Evolutionary conservation across 176 grass and related monocot species (phyloP).

Genomic region (Puya raimondii): DNA sequence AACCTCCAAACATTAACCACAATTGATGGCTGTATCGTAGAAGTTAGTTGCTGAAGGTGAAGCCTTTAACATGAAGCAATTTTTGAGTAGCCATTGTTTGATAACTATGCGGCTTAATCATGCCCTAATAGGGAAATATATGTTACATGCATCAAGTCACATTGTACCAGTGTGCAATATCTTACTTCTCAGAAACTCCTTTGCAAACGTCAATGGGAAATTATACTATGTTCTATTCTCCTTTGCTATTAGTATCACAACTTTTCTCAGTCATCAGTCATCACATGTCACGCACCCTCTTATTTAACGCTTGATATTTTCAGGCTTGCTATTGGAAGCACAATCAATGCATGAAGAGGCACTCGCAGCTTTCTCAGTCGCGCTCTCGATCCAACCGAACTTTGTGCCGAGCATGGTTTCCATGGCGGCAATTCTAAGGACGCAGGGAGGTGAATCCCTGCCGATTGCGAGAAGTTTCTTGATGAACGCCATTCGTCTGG

Average conservation of each 20-base stretch:
- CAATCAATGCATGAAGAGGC: slow-evolving; percentile 71
- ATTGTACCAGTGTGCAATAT: no score
- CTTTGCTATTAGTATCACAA: not conserved
- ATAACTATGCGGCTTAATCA: no score
- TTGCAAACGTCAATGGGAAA: no score
- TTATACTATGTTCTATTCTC: no score
- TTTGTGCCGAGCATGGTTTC: slow-evolving; percentile 80
- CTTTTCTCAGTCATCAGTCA: not conserved
- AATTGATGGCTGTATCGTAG: no score
- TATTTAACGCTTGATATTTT: slow-evolving; percentile 14
- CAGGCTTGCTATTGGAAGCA: slow-evolving; percentile 71
- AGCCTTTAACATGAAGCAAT: not conserved
- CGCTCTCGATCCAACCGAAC: slow-evolving; percentile 74
- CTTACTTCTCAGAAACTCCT: no score
- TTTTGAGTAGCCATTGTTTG: no score
- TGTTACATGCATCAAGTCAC: no score
- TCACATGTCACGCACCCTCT: not conserved
- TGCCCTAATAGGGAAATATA: no score
- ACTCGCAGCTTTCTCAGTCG: slow-evolving; percentile 49
- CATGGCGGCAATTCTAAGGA: slow-evolving; percentile 62
- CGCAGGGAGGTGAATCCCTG: slow-evolving; percentile 40
- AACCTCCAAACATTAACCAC: no score
- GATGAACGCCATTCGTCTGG: slow-evolving; percentile 56
- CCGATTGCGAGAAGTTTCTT: slow-evolving; percentile 62
- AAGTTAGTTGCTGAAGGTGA: no score